These are phyloP conservation scores for Lasiosphaeriaceae sp. DNA, from an alignment of 495 filamentous ascomycete species.

Conservation along the genomic window DNA sequence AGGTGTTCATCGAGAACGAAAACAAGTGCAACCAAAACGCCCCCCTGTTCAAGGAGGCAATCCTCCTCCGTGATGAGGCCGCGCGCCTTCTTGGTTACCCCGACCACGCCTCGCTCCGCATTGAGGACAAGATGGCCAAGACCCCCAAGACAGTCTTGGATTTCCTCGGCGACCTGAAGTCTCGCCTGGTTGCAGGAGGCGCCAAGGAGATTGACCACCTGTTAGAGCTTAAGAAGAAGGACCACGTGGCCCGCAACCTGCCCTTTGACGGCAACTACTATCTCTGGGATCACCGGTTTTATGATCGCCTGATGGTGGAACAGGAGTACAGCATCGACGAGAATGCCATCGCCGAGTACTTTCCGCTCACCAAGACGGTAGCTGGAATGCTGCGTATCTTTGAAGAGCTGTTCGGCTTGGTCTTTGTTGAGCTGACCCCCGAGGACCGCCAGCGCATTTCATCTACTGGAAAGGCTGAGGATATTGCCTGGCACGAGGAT, in stretches of 20 bases:
- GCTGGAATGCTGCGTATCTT: constrained; percentile 92
- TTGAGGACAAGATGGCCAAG: constrained; percentile 99
- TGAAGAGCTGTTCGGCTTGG: constrained; percentile 86
- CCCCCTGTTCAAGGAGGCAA: constrained; percentile 79
- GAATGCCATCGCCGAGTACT: constrained; percentile 87
- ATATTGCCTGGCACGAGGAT: constrained; percentile 59
- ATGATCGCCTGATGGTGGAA: constrained; percentile 90
- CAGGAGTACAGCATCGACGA: constrained; percentile 86
- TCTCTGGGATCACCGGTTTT: constrained; percentile 81
- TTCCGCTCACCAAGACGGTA: constrained; percentile 81
- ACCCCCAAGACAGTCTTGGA: constrained; percentile 76
- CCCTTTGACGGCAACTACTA: constrained; percentile 72
- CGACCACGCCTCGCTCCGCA: constrained; percentile 84
- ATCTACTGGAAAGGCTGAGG: constrained; percentile 52
- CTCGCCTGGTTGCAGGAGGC: constrained; percentile 71
- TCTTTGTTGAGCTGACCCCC: constrained; percentile 73
- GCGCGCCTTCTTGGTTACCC: constrained; percentile 88
- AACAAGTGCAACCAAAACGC: constrained; percentile 79
- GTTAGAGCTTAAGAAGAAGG: constrained; percentile 73
- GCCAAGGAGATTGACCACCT: constrained; percentile 69
- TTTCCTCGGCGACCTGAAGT: constrained; percentile 78
- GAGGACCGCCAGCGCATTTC: constrained; percentile 46
- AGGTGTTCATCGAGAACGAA: constrained; percentile 55
- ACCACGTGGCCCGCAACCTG: constrained; percentile 55
- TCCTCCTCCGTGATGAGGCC: constrained; percentile 86